Evolutionary conservation across 2,329 filamentous ascomycete species (phyloP), one percentile per base, ranked within the genome.

Genomic region (Periconia digitata): DNA sequence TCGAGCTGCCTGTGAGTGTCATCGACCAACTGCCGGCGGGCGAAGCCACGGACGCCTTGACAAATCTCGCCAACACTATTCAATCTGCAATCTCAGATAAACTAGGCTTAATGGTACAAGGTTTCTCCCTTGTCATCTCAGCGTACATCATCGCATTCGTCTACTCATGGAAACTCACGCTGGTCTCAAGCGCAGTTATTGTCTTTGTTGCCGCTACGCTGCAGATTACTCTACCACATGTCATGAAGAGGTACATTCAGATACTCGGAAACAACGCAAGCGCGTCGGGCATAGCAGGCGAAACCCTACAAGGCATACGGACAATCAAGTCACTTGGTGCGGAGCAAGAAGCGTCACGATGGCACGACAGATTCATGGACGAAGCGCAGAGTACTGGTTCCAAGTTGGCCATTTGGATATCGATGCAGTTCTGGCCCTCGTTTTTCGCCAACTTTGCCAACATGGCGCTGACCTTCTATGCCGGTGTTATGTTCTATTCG

Each of bases 31-130:
- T 79, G 16, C 74, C 77, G 0, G 53, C 74, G 0, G 76, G 76
- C 8, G 65, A 72, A 5, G 73, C 76, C n/a, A 70, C 74, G 1
- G 72, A 71, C 42, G 71, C 72, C 3, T 75, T 80, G 51, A 79
- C 76, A 0, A 70, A 70, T 0, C 71, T 73, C 0, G 71, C 76
- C 41, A 79, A 79, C 53, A 72, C 71, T 1, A 70, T 80, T 27
- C 78, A 80, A 50, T 68, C 75, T 22, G 77, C 76, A 18, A 74
- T 79, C 8, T 78, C 76, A 0, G 76, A 80, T 50, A 74, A 74
- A 45, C 54, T 80, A 2, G 71, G 72, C 1, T 65, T 64, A 2
- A 63, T 79, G 1, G 66, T 79, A 23, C 72, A 76, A 43, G 72
- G 68, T 2, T 43, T 74, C 2, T 63, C 75, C 2, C 59, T 76